Evolutionary conservation across 768 basidiomycete species (phyloP), one percentile per base, ranked within the genome.

Genomic region (Strobilomyces echinocephalus): DNA sequence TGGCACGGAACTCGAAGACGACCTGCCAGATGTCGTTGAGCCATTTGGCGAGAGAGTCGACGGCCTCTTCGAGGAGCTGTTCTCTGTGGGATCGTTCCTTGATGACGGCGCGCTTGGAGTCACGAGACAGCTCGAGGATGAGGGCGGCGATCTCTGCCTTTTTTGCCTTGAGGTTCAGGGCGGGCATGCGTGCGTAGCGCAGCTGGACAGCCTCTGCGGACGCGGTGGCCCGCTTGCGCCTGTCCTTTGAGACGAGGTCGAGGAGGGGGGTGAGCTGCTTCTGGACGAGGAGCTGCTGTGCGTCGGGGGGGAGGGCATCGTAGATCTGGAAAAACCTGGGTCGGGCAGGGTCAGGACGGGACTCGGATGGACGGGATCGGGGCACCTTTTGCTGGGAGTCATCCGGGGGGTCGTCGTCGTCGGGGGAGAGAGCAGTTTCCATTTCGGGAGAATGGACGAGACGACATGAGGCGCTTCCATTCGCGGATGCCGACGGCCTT

Each of bases 1-100:
- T 66, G 31, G 77, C 74, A 16, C 76, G 70, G 57, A 82, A 76
- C 56, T 87, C 84, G 57, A 79, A 86, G 9, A 79, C 79, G 31
- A 76, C 72, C 49, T 64, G 73, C 86, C 86, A 88, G 34, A 87
- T 79, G 56, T 82, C 77, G 62, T 74, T 79, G 45, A 87, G 61
- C 84, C 84, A 87, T n/a, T 62, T 61, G 0, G 77, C 68, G 21
- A 87, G 64, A 58, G 74, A 82, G 44, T 81, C 75, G 9, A 85
- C 68, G 8, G 79, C 75, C 63, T 87, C 84, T 21, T 69, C 58
- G 14, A 85, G 60, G 2, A 87, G 72, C 55, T 84, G 81, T 18
- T 79, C 77, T 28, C 76, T 73, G 54, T 72, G 76, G 2, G 81
- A 82, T 30, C 72, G 71, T 47, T 84, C 84, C 48, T 74, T 78